These are phyloP conservation scores for Orbilia oligospora DNA, from an alignment of 2,329 filamentous ascomycete species.

Conservation along the genomic window DNA sequence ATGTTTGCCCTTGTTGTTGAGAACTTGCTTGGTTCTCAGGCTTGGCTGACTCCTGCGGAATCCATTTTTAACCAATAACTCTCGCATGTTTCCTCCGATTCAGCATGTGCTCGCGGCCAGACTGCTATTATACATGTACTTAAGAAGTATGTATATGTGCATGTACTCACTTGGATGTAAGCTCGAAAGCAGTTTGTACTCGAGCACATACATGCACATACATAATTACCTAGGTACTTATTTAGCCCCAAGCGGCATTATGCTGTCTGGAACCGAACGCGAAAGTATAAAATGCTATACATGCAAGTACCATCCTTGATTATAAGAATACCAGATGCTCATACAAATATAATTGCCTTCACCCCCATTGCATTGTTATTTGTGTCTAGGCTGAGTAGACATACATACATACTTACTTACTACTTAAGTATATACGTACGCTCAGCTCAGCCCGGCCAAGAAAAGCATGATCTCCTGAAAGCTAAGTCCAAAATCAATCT, in stretches of 20 bases:
- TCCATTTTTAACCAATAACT: constrained; percentile 59
- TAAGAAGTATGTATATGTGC: too few species aligned
- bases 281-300: not conserved
- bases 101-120: constrained; percentile 55
- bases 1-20: constrained; percentile 15
- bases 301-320: not conserved
- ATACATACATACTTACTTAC: too few species aligned
- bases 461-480: too few species aligned
- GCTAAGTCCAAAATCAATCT: too few species aligned
- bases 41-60: constrained; percentile 37
- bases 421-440: too few species aligned
- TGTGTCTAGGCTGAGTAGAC: not conserved
- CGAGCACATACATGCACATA: too few species aligned
- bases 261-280: not conserved
- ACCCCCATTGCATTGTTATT: not conserved
- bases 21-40: constrained; percentile 12
- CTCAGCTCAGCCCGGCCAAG: too few species aligned
- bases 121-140: not conserved
- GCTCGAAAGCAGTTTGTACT: too few species aligned
- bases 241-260: not conserved
- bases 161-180: too few species aligned
- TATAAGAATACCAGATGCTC: not conserved
- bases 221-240: not conserved
- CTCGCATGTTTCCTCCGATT: constrained; percentile 54
- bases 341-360: not conserved